Conservation (phyloP, 805 yeast genomes). For the Starmerella apis region DNA sequence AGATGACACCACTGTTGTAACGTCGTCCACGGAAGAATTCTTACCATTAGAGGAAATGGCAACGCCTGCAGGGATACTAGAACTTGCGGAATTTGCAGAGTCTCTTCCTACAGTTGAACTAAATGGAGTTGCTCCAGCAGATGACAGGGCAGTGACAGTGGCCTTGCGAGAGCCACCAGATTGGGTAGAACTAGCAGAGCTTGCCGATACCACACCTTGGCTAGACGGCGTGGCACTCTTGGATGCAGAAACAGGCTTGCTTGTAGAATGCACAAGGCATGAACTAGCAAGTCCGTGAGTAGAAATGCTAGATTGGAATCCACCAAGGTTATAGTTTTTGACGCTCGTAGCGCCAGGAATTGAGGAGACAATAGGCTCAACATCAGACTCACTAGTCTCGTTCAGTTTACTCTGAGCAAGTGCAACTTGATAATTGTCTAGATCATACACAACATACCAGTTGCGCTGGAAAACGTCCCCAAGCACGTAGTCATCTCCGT, state of each 20-base stretch:
- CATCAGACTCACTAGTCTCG: conserved; percentile 22
- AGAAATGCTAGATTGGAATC: not conserved
- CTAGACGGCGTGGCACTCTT: not conserved
- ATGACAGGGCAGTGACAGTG: not conserved
- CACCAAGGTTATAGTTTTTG: not conserved
- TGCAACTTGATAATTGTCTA: conserved; percentile 47
- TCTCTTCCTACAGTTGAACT: not conserved
- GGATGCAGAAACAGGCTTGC: not conserved
- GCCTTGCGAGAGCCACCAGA: not conserved
- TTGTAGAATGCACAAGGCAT: not conserved
- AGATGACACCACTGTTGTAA: not conserved
- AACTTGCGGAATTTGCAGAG: not conserved
- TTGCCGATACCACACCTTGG: not conserved
- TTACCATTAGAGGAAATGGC: not conserved
- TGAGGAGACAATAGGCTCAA: conserved; percentile 17
- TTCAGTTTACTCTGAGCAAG: conserved; percentile 41
- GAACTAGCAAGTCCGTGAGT: not conserved
- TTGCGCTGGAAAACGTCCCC: conserved; percentile 60
- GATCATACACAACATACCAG: conserved; percentile 57
- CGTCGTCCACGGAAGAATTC: not conserved
- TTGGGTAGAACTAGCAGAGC: not conserved
- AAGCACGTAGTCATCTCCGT: conserved; percentile 34
- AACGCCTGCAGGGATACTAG: not conserved
- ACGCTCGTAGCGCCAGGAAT: conserved; percentile 20
- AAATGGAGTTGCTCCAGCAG: not conserved